Evolutionary conservation across 164 flowering plant genomes (phyloP).

Genomic region (Litsea cubeba): DNA sequence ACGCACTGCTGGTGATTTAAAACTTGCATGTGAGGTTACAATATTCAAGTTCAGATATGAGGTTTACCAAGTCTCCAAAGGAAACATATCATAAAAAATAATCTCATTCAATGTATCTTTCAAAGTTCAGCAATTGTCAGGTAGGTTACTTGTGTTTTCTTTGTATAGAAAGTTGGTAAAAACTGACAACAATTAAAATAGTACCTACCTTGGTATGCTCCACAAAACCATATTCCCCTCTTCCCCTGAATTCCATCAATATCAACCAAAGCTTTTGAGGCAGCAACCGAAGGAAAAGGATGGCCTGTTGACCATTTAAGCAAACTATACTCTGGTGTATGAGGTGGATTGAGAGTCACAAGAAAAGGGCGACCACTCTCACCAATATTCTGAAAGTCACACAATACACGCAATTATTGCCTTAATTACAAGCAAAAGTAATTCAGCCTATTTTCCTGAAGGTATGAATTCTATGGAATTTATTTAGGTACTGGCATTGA

Average conservation of each 20-base stretch:
- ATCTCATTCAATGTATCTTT: too few species aligned
- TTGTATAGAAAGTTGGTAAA: not conserved
- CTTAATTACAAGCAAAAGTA: not conserved
- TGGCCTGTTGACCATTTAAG: slow-evolving; percentile 84
- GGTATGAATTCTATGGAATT: not conserved
- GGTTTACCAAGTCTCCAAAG: too few species aligned
- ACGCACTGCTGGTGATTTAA: too few species aligned
- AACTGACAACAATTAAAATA: not conserved
- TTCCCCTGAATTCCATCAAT: slow-evolving; percentile 72
- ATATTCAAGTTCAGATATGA: too few species aligned
- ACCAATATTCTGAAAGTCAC: slow-evolving; percentile 57
- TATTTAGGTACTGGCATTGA: not conserved
- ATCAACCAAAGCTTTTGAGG: slow-evolving; percentile 70
- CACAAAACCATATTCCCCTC: slow-evolving; percentile 91
- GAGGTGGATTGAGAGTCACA: slow-evolving; percentile 77
- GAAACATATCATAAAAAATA: too few species aligned
- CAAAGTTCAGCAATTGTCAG: too few species aligned
- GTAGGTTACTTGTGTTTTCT: too few species aligned
- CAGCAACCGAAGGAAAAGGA: slow-evolving; percentile 89
- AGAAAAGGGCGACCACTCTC: slow-evolving; percentile 57
- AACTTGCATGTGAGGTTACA: too few species aligned
- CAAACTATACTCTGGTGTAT: slow-evolving; percentile 49
- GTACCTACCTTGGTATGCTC: slow-evolving; percentile 84
- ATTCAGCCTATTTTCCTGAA: not conserved
- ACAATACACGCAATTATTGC: not conserved